Percentiles rank a stretch among this genome's conserved stretches.
Evolutionary conservation across 2,329 filamentous ascomycete species (phyloP).

Genomic region (Aspergillus phoenicis): DNA sequence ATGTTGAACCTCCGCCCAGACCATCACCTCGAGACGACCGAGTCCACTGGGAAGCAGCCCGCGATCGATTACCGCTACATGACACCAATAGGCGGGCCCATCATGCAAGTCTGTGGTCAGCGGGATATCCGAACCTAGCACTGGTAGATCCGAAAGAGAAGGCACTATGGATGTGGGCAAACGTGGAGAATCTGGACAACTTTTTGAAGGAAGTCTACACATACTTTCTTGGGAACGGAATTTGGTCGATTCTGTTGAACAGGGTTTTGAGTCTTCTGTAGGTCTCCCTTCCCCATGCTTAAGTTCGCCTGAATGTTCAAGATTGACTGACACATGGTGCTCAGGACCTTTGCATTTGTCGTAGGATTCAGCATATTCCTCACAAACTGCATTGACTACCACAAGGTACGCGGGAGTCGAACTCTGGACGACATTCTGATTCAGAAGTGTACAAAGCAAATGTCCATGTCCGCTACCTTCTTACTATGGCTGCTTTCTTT

Average conservation of each 20-base stretch:
- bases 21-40: slow-evolving; percentile 47
- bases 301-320: too few species aligned
- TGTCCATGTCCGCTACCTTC: slow-evolving; percentile 75
- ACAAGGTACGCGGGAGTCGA: slow-evolving; percentile 68
- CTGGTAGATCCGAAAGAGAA: slow-evolving; percentile 67
- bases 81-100: slow-evolving; percentile 21
- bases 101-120: slow-evolving; percentile 29
- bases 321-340: slow-evolving; percentile 41
- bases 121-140: slow-evolving; percentile 38
- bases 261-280: slow-evolving; percentile 72
- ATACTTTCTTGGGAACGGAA: slow-evolving; percentile 80
- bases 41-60: slow-evolving; percentile 55
- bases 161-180: slow-evolving; percentile 91
- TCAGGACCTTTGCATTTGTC: slow-evolving; percentile 77
- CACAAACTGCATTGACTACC: slow-evolving; percentile 82
- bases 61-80: slow-evolving; percentile 46
- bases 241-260: slow-evolving; percentile 80
- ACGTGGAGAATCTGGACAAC: slow-evolving; percentile 83
- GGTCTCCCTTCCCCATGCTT: slow-evolving; percentile 36
- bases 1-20: slow-evolving; percentile 36
- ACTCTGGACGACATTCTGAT: slow-evolving; percentile 64
- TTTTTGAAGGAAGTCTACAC: slow-evolving; percentile 85
- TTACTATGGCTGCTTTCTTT: slow-evolving; percentile 82
- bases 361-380: slow-evolving; percentile 81
- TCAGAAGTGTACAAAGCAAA: slow-evolving; percentile 71